These are phyloP conservation scores for Gynostemma pentaphyllum DNA, from an alignment of 306 rosid species.

Conservation along the genomic window DNA sequence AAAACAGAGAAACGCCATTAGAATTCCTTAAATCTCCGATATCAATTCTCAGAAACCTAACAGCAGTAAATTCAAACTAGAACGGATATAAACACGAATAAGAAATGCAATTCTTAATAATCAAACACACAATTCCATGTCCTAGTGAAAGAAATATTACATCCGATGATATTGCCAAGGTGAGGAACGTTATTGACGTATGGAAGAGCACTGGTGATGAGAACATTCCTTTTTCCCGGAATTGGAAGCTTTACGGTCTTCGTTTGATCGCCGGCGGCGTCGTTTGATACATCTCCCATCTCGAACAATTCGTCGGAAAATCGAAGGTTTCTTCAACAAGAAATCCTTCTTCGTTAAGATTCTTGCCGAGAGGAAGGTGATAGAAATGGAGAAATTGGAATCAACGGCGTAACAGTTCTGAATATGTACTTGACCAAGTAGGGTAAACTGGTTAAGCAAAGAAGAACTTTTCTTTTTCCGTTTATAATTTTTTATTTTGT, in stretches of 20 bases:
- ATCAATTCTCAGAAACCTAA: not conserved
- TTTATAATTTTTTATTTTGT: not conserved
- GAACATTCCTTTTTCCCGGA: conserved; percentile 70
- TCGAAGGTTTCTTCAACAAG: not conserved
- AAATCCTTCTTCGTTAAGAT: not conserved
- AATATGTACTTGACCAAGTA: not conserved
- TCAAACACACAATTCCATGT: not conserved
- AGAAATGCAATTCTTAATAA: not conserved
- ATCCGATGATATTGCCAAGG: conserved; percentile 88
- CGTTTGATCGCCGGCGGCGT: not conserved
- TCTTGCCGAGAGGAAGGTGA: not conserved
- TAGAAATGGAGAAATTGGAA: not conserved
- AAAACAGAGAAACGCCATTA: not conserved
- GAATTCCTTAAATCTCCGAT: not conserved
- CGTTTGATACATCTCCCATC: conserved; percentile 24
- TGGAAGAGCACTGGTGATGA: conserved; percentile 93
- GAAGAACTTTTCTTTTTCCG: not conserved
- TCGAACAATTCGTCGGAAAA: not conserved
- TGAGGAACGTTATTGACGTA: conserved; percentile 96
- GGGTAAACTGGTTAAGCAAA: not conserved
- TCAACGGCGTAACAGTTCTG: not conserved
- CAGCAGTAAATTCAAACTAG: not conserved
- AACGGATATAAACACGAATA: not conserved
- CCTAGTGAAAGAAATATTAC: conserved; percentile 15
- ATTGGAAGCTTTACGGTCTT: conserved; percentile 52